phyloP scores from a whole-genome alignment of 495 filamentous ascomycete species.

The Talaromyces adpressus region DNA sequence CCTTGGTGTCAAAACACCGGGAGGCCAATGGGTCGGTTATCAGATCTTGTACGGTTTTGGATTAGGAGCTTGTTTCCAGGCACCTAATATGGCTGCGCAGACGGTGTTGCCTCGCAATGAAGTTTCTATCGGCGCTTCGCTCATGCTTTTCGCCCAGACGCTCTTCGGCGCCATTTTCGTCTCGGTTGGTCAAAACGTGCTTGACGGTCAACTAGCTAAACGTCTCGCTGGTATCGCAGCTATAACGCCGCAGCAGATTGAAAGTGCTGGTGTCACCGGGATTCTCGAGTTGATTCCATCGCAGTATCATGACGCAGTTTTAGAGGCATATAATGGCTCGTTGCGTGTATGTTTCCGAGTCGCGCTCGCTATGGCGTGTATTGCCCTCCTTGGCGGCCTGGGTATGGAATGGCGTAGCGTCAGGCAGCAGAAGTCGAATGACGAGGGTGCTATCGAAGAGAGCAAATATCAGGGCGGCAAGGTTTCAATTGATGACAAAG shows the following conservation, averaged over 20 bases:
- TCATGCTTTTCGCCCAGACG: constrained; percentile 50
- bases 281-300: constrained; percentile 6
- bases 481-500: neutral
- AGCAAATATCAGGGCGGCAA: neutral
- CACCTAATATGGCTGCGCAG: constrained; percentile 49
- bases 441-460: neutral
- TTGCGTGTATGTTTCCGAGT: constrained; percentile 8
- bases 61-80: constrained; percentile 56
- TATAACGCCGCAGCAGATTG: constrained; percentile 6
- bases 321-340: constrained; percentile 8
- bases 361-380: constrained; percentile 5
- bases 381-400: constrained; percentile 6
- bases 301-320: neutral
- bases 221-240: constrained; percentile 25
- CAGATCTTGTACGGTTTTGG: constrained; percentile 43
- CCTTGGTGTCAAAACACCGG: constrained; percentile 33
- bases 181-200: constrained; percentile 56
- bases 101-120: constrained; percentile 48
- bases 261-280: constrained; percentile 3
- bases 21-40: constrained; percentile 53
- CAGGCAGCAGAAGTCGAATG: constrained; percentile 16
- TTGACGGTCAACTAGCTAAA: constrained; percentile 49
- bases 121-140: constrained; percentile 48
- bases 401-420: constrained; percentile 11
- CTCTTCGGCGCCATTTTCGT: constrained; percentile 56